Percentiles rank a stretch among this genome's conserved stretches.
Conservation (phyloP, 352 stramenopile genomes). For the Pythium brachiatum region DNA sequence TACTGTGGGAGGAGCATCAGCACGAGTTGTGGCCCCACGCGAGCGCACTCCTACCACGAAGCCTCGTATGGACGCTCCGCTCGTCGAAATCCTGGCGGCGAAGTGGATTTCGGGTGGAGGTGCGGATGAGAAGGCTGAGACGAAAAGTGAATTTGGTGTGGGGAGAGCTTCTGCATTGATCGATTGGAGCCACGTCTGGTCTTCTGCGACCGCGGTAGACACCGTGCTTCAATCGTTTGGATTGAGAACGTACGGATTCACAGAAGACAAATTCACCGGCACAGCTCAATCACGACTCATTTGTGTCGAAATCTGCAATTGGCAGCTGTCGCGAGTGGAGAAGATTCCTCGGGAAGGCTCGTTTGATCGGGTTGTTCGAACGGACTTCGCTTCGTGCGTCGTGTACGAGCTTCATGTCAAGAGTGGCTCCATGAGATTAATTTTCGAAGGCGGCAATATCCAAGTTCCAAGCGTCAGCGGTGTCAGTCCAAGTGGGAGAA, state of each 20-base stretch:
- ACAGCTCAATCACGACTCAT: not conserved
- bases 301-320: constrained; percentile 11
- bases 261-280: not conserved
- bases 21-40: not conserved
- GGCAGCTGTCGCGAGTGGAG: constrained; percentile 7
- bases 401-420: not conserved
- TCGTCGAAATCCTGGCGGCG: constrained; percentile 12
- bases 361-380: constrained; percentile 11
- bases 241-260: constrained; percentile 8
- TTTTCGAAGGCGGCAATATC: constrained; percentile 8
- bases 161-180: not conserved
- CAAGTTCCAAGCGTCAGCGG: not conserved
- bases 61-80: not conserved
- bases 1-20: not conserved
- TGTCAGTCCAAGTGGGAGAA: not conserved
- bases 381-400: constrained; percentile 2
- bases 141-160: constrained; percentile 5
- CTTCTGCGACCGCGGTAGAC: constrained; percentile 4
- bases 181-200: constrained; percentile 13
- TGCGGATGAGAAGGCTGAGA: not conserved
- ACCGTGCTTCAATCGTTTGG: not conserved
- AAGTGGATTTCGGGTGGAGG: constrained; percentile 12
- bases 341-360: constrained; percentile 12
- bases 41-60: not conserved
- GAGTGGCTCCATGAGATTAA: not conserved